Evolutionary conservation across 805 yeast genomes (phyloP), one percentile per base, ranked within the genome.

Genomic region (Crinitomyces ghanaensis): DNA sequence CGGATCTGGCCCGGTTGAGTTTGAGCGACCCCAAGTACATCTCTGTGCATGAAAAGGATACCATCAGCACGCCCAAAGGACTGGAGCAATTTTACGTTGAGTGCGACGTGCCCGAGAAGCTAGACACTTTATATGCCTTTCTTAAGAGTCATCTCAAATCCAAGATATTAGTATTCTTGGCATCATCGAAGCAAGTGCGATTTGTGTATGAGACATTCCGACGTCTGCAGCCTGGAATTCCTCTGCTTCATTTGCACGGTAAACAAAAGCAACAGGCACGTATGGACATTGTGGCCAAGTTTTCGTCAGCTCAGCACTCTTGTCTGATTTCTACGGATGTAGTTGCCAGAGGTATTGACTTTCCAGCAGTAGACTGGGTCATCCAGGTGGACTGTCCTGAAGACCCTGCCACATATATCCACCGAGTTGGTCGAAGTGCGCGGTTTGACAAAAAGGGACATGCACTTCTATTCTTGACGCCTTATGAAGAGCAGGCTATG

Each of bases 341-440:
- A 28, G 94, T 83, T 8, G 94, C 95, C 1, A 65, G 95, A 53
- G 95, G 95, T 12, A 69, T 84, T 26, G 95, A 84, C 54, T 83
- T 85, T 56, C 95, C 95, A 0, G 81, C 86, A 4, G 81, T 84
- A 31, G 93, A 85, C 50, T 84, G 95, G 95, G 94, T 84, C n/a
- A 64, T 84, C 6, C 95, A 84, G 54, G 67, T 83, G 1, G 95
- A 84, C 51, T 81, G 93, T 47, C 95, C 95, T 0, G 95, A 84
- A 51, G 93, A 82, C 54, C 68, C 74, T 2, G 83, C 85, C 19
- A 85, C 95, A 0, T 84, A 85, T 55, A 81, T 84, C 34, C 95
- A 84, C 48, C 65, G 95, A 49, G 95, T 81, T 6, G 95, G 95
- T 2, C 71, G 95, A 53, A 74, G 79, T 35, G 95, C 95, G 2